Evolutionary conservation across 106 monocot species (phyloP), one percentile per base, ranked within the genome.

Genomic region (Acanthochlamys bracteata): DNA sequence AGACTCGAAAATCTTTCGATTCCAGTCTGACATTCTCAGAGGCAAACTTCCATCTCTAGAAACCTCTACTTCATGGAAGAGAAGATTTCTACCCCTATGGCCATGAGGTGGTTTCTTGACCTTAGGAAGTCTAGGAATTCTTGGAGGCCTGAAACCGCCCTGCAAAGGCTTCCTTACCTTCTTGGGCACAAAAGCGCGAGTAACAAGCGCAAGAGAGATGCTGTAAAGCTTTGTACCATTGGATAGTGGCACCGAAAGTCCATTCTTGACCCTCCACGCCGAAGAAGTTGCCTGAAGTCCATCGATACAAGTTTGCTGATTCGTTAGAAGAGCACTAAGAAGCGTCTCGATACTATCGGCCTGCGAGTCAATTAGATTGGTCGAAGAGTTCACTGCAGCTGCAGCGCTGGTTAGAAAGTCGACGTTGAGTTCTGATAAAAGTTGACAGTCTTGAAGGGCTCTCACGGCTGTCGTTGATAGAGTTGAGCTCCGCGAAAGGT

Each of bases 401-500:
- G 25, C 63, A 3, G 57, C 20, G 25, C 25, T 69, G 43, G 11
- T 1, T 12, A 75, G 24, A 54, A 55, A 75, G 25, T 69, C 69
- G 12, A 69, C 27, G 75, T 75, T 75, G 16, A 69, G 56, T 0
- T 39, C 63, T 9, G 67, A 41, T 42, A 75, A 55, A 25, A 75
- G 64, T 53, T 64, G 17, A 63, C 75, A 75, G 42, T 75, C 75
- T 25, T 75, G 43, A 25, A 75, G 75, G 1, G 75, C 75, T 2
- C 62, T 20, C 0, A 57, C 45, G 24, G 69, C 42, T 4, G 33
- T 3, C 41, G 6, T 7, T 17, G 68, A 49, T 13, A 69, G 51
- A 20, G 66, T 25, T 10, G 68, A 39, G 7, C 42, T 11, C 16
- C 23, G 16, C 13, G 55, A 21, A 6, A 75, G 68, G 17, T 75